Percentiles rank a stretch among this genome's conserved stretches.
Evolutionary conservation across 2,329 filamentous ascomycete species (phyloP).

Genomic region (Chaetomium sp.): DNA sequence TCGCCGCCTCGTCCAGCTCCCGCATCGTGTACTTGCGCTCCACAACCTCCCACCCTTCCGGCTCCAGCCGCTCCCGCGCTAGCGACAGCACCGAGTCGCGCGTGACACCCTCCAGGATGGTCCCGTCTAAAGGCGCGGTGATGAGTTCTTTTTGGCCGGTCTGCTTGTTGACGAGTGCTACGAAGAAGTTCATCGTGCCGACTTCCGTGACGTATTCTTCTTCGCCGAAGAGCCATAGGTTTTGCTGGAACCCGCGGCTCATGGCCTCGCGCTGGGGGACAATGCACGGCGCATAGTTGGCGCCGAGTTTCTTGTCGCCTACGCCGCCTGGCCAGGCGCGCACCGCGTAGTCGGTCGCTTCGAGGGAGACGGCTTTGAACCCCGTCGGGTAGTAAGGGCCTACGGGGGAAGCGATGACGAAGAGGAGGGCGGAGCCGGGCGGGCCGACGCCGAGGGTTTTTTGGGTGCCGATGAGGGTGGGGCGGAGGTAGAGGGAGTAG

Average conservation of each 20-base stretch:
- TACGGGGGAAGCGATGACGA: conserved; percentile 91
- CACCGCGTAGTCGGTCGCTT: conserved; percentile 94
- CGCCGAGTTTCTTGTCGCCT: conserved; percentile 95
- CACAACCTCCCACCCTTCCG: conserved; percentile 79
- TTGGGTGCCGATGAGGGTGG: conserved; percentile 96
- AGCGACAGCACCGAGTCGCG: conserved; percentile 84
- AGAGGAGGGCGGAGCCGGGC: conserved; percentile 87
- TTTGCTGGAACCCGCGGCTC: conserved; percentile 91
- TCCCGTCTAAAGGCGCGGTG: conserved; percentile 94
- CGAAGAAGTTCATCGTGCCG: conserved; percentile 98
- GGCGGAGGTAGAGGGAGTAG: conserved; percentile 92
- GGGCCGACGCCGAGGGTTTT: conserved; percentile 85
- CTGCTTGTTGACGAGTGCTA: conserved; percentile 74
- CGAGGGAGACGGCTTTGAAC: conserved; percentile 93
- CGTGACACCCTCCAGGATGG: conserved; percentile 91
- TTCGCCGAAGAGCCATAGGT: conserved; percentile 93
- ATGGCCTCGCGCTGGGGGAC: conserved; percentile 92
- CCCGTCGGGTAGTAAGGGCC: conserved; percentile 97
- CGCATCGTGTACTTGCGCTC: conserved; percentile 92
- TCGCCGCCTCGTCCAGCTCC: conserved; percentile 72
- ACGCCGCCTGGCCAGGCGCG: conserved; percentile 97
- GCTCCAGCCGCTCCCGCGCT: conserved; percentile 72
- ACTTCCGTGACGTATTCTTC: conserved; percentile 96
- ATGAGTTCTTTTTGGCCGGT: conserved; percentile 87
- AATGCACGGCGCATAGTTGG: conserved; percentile 99